Base-by-base conservation (phyloP, 306 rosid genomes). In the Dalbergia cochinchinensis region DNA sequence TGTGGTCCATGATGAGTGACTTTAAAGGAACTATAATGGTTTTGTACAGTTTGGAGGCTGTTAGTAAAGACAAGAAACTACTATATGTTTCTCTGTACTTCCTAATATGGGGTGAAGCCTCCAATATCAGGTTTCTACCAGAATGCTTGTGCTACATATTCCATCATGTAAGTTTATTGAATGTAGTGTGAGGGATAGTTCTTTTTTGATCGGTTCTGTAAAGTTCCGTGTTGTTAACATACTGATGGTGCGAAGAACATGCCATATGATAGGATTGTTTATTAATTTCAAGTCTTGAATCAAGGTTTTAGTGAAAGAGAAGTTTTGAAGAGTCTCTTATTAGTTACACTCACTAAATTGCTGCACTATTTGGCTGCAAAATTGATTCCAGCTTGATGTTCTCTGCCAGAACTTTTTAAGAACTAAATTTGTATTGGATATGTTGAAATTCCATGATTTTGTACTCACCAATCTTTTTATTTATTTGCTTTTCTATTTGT, bases 131-230 rank as follows among this genome's bases (percentile, higher is more conserved):
- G 84, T 94, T 92, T 88, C 90, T 94, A 48, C 97, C 99, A 7
- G 99, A 94, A 87, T 92, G 99, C 89, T 86, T 94, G 91, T 94
- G 99, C 91, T 94, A 94, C 92, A 92, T 94, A 87, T 94, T 94
- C 85, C 99, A 94, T 83, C 99, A 94, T 71, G 99, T 94, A 91
- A 89, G 99, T 86, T 57, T 51, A 75, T 65, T 67, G 53, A 54
- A 61, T 65, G 47, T 35, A 51, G 64, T 57, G 3, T 4, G 22
- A 34, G 75, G 65, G 64, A 63, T 19, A 22, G 69, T 60, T 50
- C 59, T 63, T 73, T 31, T 20, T 19, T 47, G 22, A 20, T 48
- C 58, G 37, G 58, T 74, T 44, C 65, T 19, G 41, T 57, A n/a
- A 44, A 54, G 71, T 59, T 65, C 16, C n/a, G 44, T 19, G n/a